Conservation (phyloP, 148 eudicot species). For the Selenicereus undatus region DNA sequence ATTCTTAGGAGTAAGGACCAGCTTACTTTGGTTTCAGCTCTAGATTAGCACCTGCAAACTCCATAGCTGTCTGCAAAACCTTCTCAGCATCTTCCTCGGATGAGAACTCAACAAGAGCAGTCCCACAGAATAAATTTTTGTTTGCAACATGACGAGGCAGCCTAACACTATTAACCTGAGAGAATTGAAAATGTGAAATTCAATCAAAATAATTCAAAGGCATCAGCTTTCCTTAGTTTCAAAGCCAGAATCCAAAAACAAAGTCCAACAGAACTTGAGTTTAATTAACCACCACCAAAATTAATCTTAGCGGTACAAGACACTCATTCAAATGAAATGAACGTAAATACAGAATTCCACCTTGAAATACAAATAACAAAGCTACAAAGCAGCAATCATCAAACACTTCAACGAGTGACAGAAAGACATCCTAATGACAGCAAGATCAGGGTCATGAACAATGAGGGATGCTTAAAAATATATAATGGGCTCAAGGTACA, state of each 20-base stretch:
- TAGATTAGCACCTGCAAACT: constrained; percentile 60
- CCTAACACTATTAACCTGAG: constrained; percentile 92
- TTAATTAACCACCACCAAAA: not conserved
- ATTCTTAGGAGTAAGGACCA: not conserved
- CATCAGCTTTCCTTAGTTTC: not conserved
- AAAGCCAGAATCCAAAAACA: not conserved
- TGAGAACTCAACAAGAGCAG: constrained; percentile 83
- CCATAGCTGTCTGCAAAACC: constrained; percentile 60
- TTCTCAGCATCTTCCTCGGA: constrained; percentile 73
- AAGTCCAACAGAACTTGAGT: not conserved
- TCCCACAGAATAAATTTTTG: constrained; percentile 72
- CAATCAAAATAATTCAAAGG: not conserved
- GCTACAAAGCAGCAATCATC: not conserved
- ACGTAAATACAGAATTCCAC: not conserved
- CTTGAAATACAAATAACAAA: not conserved
- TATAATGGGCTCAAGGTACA: too few species aligned
- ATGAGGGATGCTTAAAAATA: not conserved
- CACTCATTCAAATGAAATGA: not conserved
- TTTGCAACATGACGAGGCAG: constrained; percentile 76
- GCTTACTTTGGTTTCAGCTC: constrained; percentile 83
- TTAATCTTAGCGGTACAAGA: not conserved
- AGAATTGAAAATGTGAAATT: not conserved
- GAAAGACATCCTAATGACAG: not conserved
- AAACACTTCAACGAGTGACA: not conserved
- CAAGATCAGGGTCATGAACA: not conserved